These are phyloP conservation scores for Lasiosphaeria ovina DNA, from an alignment of 495 filamentous ascomycete species.

Conservation along the genomic window DNA sequence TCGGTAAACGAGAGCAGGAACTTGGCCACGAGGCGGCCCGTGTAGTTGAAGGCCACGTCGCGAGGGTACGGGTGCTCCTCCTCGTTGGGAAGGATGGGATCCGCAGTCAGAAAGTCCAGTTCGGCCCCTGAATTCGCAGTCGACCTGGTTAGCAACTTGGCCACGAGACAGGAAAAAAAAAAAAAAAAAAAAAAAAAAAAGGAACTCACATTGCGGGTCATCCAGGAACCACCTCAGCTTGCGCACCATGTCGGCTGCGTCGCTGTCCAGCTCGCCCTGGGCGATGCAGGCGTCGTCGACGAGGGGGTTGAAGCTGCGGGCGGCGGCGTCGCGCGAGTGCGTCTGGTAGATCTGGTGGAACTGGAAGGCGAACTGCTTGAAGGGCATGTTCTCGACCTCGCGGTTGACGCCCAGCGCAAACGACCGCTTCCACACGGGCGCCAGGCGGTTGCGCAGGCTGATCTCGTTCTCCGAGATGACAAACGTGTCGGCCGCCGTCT, in stretches of 20 bases:
- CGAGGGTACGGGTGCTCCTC: constrained; percentile 43
- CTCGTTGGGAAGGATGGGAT: constrained; percentile 43
- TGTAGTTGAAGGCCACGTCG: constrained; percentile 47
- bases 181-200: constrained; percentile 26
- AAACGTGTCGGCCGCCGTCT: constrained; percentile 49
- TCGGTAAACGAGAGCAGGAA: constrained; percentile 52
- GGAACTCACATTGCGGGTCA: constrained; percentile 35
- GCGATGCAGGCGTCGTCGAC: constrained; percentile 34
- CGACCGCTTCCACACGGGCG: constrained; percentile 33
- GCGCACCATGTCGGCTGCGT: constrained; percentile 42
- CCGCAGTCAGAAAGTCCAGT: constrained; percentile 45
- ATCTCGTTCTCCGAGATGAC: constrained; percentile 49
- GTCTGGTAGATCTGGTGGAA: constrained; percentile 56
- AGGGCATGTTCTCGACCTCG: constrained; percentile 51
- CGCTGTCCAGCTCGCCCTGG: constrained; percentile 38
- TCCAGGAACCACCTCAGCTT: constrained; percentile 39
- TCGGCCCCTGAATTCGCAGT: constrained; percentile 37
- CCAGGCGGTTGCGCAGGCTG: constrained; percentile 29
- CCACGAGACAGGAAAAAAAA: not conserved
- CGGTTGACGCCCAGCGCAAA: constrained; percentile 41
- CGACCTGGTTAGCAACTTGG: constrained; percentile 16
- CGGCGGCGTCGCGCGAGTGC: constrained; percentile 40
- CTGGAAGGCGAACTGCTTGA: constrained; percentile 50
- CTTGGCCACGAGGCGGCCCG: constrained; percentile 46
- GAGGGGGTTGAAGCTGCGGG: constrained; percentile 47